These are phyloP conservation scores for Chytriomyces confervae DNA, from an alignment of 192 early-diverging fungal genomes.

Conservation along the genomic window DNA sequence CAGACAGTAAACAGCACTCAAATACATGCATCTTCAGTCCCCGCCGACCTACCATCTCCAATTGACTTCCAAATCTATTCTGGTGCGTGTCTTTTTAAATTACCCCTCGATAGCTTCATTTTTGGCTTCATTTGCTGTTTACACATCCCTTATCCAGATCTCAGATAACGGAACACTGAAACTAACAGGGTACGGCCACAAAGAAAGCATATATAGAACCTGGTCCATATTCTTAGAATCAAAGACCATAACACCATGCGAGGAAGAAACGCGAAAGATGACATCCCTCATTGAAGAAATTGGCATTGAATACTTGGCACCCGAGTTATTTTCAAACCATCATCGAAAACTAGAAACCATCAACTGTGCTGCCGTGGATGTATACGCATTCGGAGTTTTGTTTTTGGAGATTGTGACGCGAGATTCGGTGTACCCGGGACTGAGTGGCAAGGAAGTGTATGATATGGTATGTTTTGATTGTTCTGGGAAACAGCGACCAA, in stretches of 20 bases:
- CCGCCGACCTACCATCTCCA: slow-evolving; percentile 51
- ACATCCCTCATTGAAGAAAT: not conserved
- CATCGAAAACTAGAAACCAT: too few relatives aligned
- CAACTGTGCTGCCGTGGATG: slow-evolving; percentile 9
- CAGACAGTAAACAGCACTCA: slow-evolving; percentile 33
- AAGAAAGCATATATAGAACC: slow-evolving; percentile 4
- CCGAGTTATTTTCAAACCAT: not conserved
- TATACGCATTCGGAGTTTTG: slow-evolving; percentile 23
- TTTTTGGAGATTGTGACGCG: slow-evolving; percentile 28
- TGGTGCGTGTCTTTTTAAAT: slow-evolving; percentile 30
- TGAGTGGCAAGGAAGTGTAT: not conserved
- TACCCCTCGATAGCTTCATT: not conserved
- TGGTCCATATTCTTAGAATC: not conserved
- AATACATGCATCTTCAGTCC: slow-evolving; percentile 47
- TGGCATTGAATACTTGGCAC: slow-evolving; percentile 8
- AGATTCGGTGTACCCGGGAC: not conserved
- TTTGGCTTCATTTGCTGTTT: not conserved
- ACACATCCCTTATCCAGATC: slow-evolving; percentile 14
- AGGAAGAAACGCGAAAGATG: not conserved
- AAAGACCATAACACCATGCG: not conserved
- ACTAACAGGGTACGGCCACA: slow-evolving; percentile 52
- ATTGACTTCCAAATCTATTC: slow-evolving; percentile 50
- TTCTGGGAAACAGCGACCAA: not conserved
- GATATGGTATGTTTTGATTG: not conserved
- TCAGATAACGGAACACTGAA: slow-evolving; percentile 37